These are phyloP conservation scores for Xylariaceae sp. DNA, from an alignment of 2,329 filamentous ascomycete species.

Conservation along the genomic window DNA sequence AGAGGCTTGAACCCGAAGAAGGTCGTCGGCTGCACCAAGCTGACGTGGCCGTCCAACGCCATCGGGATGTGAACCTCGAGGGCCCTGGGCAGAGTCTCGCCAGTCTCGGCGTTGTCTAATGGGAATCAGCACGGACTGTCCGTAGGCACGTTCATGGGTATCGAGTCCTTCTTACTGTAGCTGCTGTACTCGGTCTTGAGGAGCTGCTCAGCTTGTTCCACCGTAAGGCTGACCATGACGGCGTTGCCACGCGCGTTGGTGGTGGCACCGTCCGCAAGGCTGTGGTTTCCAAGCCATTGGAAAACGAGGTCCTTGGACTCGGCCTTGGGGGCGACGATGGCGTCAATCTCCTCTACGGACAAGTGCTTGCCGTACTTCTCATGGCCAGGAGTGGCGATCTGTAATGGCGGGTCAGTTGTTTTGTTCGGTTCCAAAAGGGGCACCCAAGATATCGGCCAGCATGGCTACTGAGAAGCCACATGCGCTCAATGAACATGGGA, in stretches of 20 bases:
- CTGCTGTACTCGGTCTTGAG: constrained; percentile 2
- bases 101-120: constrained; percentile 3
- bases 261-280: constrained; percentile 2
- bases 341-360: constrained; percentile 5
- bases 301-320: constrained; percentile 6
- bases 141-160: not conserved
- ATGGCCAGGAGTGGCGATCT: constrained; percentile 7
- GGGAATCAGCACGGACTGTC: not conserved
- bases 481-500: no score
- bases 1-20: constrained; percentile 4
- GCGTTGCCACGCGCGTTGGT: constrained; percentile 3
- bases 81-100: constrained; percentile 1
- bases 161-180: constrained; percentile 3
- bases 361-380: constrained; percentile 6
- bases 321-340: constrained; percentile 3
- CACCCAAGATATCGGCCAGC: no score
- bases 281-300: constrained; percentile 6
- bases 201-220: constrained; percentile 4
- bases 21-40: constrained; percentile 5
- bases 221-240: constrained; percentile 4
- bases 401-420: no score
- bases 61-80: constrained; percentile 3
- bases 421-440: no score
- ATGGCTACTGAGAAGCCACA: no score
- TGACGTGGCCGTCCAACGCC: constrained; percentile 3